Evolutionary conservation across 257 asterid species (phyloP), one percentile per base, ranked within the genome.

Genomic region (Oldenlandia corymbosa): DNA sequence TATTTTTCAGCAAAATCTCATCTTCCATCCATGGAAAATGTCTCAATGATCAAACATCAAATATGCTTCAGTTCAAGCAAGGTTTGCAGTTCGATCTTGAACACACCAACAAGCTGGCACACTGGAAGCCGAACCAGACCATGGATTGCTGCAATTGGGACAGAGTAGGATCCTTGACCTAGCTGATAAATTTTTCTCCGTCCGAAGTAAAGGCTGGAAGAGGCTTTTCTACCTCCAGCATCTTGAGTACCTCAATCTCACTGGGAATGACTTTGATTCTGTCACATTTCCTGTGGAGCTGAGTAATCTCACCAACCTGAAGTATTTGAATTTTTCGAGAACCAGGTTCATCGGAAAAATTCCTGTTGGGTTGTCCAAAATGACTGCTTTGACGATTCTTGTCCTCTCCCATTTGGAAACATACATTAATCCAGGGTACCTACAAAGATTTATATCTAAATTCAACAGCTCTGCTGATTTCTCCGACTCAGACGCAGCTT

Each of bases 351-450:
- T 4, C 0, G 43, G 66, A 13, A 42, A 61, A 17, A 45, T 61
- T 14, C 66, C 66, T 17, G 10, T 45, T 17, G 42, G 42, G 8
- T 10, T 61, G 55, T 55, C 64, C 16, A 41, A 42, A 17, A 53
- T 66, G 71, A 55, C 4, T n/a, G n/a, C 7, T 5, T 55, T 66
- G 64, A 31, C 50, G 12, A 27, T 26, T 8, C 71, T 72, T 7
- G 72, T 65, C 43, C 64, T 66, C 10, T 66, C 68, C 2, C n/a
- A n/a, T n/a, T n/a, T n/a, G n/a, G n/a, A n/a, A n/a, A n/a, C n/a
- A n/a, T n/a, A n/a, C n/a, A n/a, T n/a, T n/a, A n/a, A n/a, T n/a
- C n/a, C n/a, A n/a, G n/a, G n/a, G n/a, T n/a, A n/a, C n/a, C n/a
- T n/a, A n/a, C n/a, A n/a, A n/a, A n/a, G n/a, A n/a, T n/a, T n/a